These are phyloP conservation scores for Cladobotryum mycophilum DNA, from an alignment of 2,329 filamentous ascomycete genomes.

Conservation along the genomic window DNA sequence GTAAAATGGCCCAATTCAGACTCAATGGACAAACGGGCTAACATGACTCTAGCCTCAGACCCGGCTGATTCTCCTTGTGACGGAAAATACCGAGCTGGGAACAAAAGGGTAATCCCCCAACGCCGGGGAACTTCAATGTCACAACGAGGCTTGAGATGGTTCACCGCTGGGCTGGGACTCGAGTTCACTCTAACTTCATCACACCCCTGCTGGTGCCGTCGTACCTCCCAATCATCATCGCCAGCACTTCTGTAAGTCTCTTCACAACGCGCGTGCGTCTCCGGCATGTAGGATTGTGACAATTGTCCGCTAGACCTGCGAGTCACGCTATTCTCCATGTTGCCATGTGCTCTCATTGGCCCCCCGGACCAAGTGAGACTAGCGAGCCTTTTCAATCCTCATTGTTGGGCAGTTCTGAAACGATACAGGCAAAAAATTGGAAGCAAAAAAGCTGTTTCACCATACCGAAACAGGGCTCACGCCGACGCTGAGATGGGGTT, in stretches of 20 bases:
- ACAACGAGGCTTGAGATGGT: constrained; percentile 8
- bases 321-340: constrained; percentile 9
- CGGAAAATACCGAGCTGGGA: constrained; percentile 8
- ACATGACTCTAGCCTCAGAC: not conserved
- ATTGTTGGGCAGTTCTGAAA: constrained; percentile 6
- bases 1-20: too few relatives aligned
- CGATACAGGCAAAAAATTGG: not conserved
- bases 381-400: constrained; percentile 1
- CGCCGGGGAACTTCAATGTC: constrained; percentile 7
- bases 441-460: constrained; percentile 3
- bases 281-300: constrained; percentile 10
- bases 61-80: not conserved
- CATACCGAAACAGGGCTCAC: constrained; percentile 10
- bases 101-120: constrained; percentile 2
- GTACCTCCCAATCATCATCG: constrained; percentile 2
- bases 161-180: constrained; percentile 11
- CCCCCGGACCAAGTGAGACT: constrained; percentile 3
- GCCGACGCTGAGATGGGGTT: constrained; percentile 7
- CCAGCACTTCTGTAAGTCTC: not conserved
- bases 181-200: not conserved
- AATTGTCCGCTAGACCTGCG: constrained; percentile 2
- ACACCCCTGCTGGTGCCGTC: constrained; percentile 5
- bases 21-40: not conserved
- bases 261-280: not conserved
- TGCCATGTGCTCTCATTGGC: constrained; percentile 9